Evolutionary conservation across 768 basidiomycete genomes (phyloP).

Genomic region (Termitomyces sp.): DNA sequence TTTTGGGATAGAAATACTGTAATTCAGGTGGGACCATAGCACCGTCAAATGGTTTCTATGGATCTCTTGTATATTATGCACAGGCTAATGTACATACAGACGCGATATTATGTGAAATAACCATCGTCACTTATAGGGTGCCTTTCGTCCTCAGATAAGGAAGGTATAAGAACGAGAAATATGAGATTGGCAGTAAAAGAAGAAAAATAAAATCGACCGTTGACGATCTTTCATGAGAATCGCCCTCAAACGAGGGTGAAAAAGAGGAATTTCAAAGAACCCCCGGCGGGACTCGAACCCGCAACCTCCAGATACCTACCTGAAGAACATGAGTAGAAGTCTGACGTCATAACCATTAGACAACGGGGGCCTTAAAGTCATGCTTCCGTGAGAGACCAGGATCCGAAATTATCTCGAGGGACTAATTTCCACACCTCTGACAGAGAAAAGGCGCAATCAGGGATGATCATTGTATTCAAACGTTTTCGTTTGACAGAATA

Average conservation of each 20-base stretch:
- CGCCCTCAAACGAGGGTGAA: no score
- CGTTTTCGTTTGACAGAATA: not conserved
- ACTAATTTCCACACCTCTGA: not conserved
- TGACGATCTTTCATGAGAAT: no score
- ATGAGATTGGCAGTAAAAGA: not conserved
- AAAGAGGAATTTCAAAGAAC: slow-evolving; percentile 26
- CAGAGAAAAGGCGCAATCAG: not conserved
- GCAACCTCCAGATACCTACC: slow-evolving; percentile 67
- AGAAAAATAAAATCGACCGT: no score
- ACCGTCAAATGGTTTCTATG: not conserved
- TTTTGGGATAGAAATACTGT: slow-evolving; percentile 17
- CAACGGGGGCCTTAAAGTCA: slow-evolving; percentile 57
- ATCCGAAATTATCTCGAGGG: not conserved
- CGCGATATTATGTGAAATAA: not conserved
- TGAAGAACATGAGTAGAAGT: slow-evolving; percentile 48
- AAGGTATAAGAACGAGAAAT: not conserved
- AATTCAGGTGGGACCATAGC: not conserved
- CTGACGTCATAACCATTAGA: slow-evolving; percentile 92
- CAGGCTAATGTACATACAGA: not conserved
- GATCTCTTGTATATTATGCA: not conserved
- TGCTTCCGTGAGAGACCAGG: not conserved
- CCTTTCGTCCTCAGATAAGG: not conserved
- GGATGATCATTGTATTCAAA: not conserved
- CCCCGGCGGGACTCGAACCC: slow-evolving; percentile 85
- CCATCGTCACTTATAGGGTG: not conserved